Evolutionary conservation across 352 stramenopile species (phyloP), one percentile per base, ranked within the genome.

Genomic region (Phytophthora fragariaefolia): DNA sequence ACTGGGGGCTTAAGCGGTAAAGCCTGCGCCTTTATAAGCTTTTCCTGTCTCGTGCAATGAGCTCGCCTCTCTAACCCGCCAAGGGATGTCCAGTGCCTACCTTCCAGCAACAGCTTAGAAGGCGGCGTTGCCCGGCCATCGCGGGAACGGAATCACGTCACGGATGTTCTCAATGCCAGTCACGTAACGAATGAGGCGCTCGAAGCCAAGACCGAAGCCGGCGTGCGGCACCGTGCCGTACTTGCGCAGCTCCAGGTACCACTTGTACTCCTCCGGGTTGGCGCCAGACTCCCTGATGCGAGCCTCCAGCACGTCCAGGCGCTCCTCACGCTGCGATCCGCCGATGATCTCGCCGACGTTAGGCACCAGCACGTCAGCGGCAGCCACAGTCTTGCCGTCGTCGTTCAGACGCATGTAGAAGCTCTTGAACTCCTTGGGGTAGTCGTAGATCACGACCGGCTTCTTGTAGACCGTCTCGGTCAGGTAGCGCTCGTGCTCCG

Each of bases 381-480:
- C 97, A 55, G 97, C 97, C 18, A 99, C 98, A 3, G 97, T 99
- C 79, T 99, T 93, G 51, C 89, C 91, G 68, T 98, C 95, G 48
- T 98, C 95, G 77, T 99, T 99, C 63, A 98, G 82, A 49, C 97
- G 89, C 98, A 99, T 99, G 87, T 99, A 99, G 71, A 99, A 99
- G 43, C 97, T 97, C 88, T 99, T 99, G 74, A 99, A 99, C 47
- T 91, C 86, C 71, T 98, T 98, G 6, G 98, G 98, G 85, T 99
- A 99, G 76, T 99, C 91, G 70, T 97, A 99, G 60, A 99, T 96
- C 79, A 99, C 98, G 7, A 99, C 96, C 4, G 86, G 86, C 73
- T 93, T 92, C 73, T 91, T 87, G 77, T 79, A 92, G 17, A 92
- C 81, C 46, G 79, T 77, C 78, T 99, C 97, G 8, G 96, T 96